Conservation (phyloP, 768 basidiomycete genomes). For the Termitomyces sp. region DNA sequence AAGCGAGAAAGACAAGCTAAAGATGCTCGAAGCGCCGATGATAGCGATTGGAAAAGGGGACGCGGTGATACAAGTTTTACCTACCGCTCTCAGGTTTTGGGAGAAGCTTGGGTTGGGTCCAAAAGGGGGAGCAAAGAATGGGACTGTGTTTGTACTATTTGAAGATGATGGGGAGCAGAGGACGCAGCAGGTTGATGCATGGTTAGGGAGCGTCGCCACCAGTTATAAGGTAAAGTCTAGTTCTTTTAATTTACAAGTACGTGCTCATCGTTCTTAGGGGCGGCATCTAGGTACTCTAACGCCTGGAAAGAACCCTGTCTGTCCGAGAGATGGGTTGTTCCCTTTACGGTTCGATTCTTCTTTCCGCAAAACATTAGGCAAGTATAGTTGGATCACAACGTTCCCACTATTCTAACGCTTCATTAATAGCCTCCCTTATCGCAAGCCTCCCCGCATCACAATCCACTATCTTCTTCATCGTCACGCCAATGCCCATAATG, state of each 20-base stretch:
- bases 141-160: constrained; percentile 62
- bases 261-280: constrained; percentile 32
- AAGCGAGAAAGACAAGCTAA: background rate
- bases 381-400: constrained; percentile 12
- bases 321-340: constrained; percentile 52
- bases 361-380: constrained; percentile 64
- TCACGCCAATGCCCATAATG: constrained; percentile 56
- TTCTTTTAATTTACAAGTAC: constrained; percentile 2
- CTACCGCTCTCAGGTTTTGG: constrained; percentile 78
- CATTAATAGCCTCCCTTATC: constrained; percentile 42
- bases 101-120: constrained; percentile 77
- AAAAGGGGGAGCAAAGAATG: constrained; percentile 64
- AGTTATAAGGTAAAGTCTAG: constrained; percentile 52
- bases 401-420: background rate
- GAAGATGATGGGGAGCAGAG: constrained; percentile 54
- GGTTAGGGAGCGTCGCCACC: constrained; percentile 50
- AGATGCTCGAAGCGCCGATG: constrained; percentile 37
- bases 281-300: constrained; percentile 56
- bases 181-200: constrained; percentile 43
- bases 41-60: constrained; percentile 65
- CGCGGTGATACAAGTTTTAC: constrained; percentile 61
- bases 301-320: constrained; percentile 43
- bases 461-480: constrained; percentile 60
- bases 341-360: constrained; percentile 59
- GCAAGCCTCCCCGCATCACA: constrained; percentile 32